These are phyloP conservation scores for Trebouxiophyceae sp. DNA, from an alignment of 163 green algal genomes.

Conservation along the genomic window DNA sequence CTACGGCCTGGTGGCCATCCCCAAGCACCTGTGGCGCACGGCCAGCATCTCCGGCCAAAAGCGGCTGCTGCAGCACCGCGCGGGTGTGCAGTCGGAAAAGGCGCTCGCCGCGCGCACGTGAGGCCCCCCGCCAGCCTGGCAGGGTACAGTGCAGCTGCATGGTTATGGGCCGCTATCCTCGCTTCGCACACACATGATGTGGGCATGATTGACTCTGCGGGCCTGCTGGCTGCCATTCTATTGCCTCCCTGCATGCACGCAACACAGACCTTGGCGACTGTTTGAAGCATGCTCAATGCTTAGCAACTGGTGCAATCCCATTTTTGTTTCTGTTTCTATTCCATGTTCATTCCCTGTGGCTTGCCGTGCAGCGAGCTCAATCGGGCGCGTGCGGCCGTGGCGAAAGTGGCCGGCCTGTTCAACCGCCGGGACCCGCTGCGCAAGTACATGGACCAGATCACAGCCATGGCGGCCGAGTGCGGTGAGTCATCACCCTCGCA, in stretches of 20 bases:
- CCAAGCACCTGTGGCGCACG: conserved; percentile 52
- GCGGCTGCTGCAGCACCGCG: conserved; percentile 32
- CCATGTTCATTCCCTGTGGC: neutral
- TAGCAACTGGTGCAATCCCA: neutral
- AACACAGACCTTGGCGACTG: neutral
- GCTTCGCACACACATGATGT: no score
- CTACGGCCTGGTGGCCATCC: conserved; percentile 78
- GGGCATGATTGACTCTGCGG: no score
- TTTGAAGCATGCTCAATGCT: neutral
- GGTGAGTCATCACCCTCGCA: no score
- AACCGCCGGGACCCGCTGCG: conserved; percentile 39
- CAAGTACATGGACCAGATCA: conserved; percentile 59
- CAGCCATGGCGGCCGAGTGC: conserved; percentile 28
- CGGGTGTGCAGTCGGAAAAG: conserved; percentile 33
- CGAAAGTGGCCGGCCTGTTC: conserved; percentile 21
- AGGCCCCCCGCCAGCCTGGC: neutral
- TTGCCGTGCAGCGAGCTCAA: conserved; percentile 18
- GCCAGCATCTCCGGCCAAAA: conserved; percentile 31
- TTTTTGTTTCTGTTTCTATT: neutral
- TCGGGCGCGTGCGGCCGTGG: conserved; percentile 11
- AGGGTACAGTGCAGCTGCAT: neutral
- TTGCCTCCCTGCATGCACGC: neutral
- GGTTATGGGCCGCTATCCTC: no score
- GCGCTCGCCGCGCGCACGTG: conserved; percentile 21
- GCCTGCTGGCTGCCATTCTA: no score